These are phyloP conservation scores for Fusarium sacchari DNA, from an alignment of 2,329 filamentous ascomycete species.

Conservation along the genomic window DNA sequence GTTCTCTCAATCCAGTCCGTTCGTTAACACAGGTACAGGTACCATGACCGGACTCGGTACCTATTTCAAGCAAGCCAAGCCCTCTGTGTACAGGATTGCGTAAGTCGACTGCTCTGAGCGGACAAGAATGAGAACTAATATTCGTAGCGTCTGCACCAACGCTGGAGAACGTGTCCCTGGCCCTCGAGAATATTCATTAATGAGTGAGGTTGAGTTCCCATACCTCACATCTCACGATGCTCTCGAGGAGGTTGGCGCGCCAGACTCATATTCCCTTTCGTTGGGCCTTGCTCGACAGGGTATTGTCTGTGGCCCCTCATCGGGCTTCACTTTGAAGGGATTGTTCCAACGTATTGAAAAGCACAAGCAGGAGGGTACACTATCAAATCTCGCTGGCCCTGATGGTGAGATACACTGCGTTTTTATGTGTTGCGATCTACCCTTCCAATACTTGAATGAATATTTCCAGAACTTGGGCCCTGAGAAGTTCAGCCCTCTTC, in stretches of 20 bases:
- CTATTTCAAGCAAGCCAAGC: constrained; percentile 62
- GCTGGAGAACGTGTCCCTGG: constrained; percentile 67
- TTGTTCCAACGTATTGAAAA: constrained; percentile 60
- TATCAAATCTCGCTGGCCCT: constrained; percentile 56
- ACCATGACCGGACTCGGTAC: constrained; percentile 61
- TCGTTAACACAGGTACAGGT: constrained; percentile 30
- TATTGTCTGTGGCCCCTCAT: constrained; percentile 69
- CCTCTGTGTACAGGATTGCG: constrained; percentile 55
- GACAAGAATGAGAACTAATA: constrained; percentile 1
- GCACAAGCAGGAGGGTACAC: constrained; percentile 56
- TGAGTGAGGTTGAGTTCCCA: constrained; percentile 65
- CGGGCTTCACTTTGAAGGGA: constrained; percentile 66
- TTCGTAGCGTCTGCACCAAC: constrained; percentile 63
- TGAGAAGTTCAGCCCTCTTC: constrained; percentile 59
- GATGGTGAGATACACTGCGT: constrained; percentile 62
- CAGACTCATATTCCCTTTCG: constrained; percentile 63
- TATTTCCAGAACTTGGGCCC: constrained; percentile 65
- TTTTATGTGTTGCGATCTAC: constrained; percentile 70
- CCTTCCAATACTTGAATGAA: constrained; percentile 69
- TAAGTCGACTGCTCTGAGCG: constrained; percentile 16
- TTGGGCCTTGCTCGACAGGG: constrained; percentile 66
- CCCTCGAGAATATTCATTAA: constrained; percentile 61
- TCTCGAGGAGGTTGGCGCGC: constrained; percentile 65
- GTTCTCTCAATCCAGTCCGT: background rate
- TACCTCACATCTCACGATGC: constrained; percentile 64